A percentile compares a stretch with the other conserved stretches of the same genome.
phyloP scores from a whole-genome alignment of 345 rosid species.

The Kandelia obovata region DNA sequence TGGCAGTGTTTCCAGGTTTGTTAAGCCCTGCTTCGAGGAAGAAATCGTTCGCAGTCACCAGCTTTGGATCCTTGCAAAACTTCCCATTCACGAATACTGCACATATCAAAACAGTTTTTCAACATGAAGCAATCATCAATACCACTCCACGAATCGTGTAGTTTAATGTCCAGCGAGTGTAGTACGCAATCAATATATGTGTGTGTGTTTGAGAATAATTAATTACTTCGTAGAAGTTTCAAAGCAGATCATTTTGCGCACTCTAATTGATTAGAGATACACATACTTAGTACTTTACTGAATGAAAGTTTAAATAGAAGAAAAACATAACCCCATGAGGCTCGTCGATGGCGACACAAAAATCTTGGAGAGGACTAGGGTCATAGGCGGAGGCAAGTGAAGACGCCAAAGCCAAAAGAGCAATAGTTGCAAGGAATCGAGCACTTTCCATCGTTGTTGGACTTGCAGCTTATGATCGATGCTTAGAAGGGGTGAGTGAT shows the following conservation, averaged over 20 bases:
- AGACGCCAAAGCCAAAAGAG: conserved; percentile 9
- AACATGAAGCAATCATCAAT: background rate
- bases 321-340: no score
- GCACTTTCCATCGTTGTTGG: background rate
- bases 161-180: background rate
- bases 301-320: no score
- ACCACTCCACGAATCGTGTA: background rate
- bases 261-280: no score
- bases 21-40: background rate
- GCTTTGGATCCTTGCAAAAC: conserved; percentile 9
- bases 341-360: no score
- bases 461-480: no score
- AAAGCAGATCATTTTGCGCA: no score
- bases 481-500: no score
- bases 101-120: background rate
- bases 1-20: background rate
- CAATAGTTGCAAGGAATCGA: background rate
- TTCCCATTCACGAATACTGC: conserved; percentile 11
- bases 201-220: background rate
- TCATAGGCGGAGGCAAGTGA: conserved; percentile 9
- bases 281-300: no score
- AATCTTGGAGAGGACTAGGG: conserved; percentile 13
- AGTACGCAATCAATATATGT: no score
- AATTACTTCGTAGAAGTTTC: background rate
- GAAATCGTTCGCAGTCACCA: background rate